Evolutionary conservation across 345 rosid genomes (phyloP), one percentile per base, ranked within the genome.

Genomic region (Moricandia arvensis): DNA sequence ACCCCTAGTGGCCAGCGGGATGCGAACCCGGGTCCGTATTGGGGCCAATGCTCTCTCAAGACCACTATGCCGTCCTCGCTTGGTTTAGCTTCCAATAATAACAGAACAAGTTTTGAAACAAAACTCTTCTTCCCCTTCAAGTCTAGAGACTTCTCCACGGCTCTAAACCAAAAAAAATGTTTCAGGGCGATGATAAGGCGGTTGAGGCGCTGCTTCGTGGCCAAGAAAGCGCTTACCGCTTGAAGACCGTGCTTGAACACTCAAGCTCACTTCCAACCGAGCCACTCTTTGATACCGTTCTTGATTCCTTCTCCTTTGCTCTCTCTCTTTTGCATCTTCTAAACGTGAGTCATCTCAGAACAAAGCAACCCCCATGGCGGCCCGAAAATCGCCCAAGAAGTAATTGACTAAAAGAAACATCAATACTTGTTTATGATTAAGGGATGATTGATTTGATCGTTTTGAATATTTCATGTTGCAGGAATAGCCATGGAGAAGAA

Each of bases 161-260:
- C n/a, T n/a, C n/a, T n/a, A n/a, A n/a, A n/a, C n/a, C n/a, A n/a
- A n/a, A n/a, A n/a, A n/a, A n/a, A n/a, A n/a, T n/a, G n/a, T n/a
- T n/a, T n/a, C n/a, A n/a, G n/a, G n/a, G n/a, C n/a, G n/a, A n/a
- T n/a, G 54, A 74, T 47, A 41, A 66, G 35, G 66, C 37, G 8
- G 12, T 74, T 2, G 51, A 15, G 63, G 66, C 72, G 3, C 34
- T 74, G 0, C 66, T 74, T 24, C 78, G 7, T 18, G 78, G 78
- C 7, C 78, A 74, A 58, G 59, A 15, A 74, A 57, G 78, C 5
- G 78, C 66, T 13, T 30, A 43, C 7, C 30, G 3, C 35, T 54
- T 74, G 4, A 74, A 74, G 59, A 45, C 53, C 0, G 59, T 74
- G 4, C 21, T 73, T 9, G 64, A 54, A 37, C 59, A 74, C 11